Base-by-base conservation (phyloP, 2,329 filamentous ascomycete species). In the Amesomyces nigricolor region DNA sequence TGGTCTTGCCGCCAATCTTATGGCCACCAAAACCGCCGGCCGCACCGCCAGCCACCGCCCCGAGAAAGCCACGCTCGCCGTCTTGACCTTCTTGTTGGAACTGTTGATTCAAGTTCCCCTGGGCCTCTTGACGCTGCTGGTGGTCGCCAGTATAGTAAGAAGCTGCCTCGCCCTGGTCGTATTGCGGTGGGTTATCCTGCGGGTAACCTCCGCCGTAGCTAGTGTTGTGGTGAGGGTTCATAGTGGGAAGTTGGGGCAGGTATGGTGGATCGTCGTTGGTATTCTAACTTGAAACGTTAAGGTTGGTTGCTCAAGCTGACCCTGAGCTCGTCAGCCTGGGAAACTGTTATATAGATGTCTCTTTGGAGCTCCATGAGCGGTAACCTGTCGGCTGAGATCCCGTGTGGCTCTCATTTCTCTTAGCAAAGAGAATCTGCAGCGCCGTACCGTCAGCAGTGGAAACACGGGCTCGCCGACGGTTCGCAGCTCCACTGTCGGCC, bases 1-100 rank as follows among this genome's bases (percentile, higher is more conserved):
- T 62, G 1, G 58, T 52, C 51, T 67, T 67, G 52, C 68, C 68
- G 19, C 73, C 72, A 38, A 75, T 59, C 58, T 72, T 72, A 63
- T 72, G 62, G 4, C 72, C 73, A 10, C 72, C 73, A 29, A 71
- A 70, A 1, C 66, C 73, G 14, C 73, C 73, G 38, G 71, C 73
- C 0, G 71, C 67, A 39, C 69, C 73, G 5, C 73, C 73, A 14
- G 69, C 72, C 4, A 74, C 53, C 1, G 70, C 72, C 42, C 73
- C 73, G 58, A 72, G 65, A 13, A 75, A 49, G 22, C 73, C 73
- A 26, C 73, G 71, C 51, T 75, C 73, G n/a, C 71, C 72, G 5
- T 71, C 69, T 8, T 55, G 62, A 3, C 64, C 68, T 16, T 59
- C 58, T 40, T 56, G 37, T n/a, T 54, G 42, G 17, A 22, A 30